Base-by-base conservation (phyloP, 78 protist genomes). In the Dictyostelium capitatum region DNA sequence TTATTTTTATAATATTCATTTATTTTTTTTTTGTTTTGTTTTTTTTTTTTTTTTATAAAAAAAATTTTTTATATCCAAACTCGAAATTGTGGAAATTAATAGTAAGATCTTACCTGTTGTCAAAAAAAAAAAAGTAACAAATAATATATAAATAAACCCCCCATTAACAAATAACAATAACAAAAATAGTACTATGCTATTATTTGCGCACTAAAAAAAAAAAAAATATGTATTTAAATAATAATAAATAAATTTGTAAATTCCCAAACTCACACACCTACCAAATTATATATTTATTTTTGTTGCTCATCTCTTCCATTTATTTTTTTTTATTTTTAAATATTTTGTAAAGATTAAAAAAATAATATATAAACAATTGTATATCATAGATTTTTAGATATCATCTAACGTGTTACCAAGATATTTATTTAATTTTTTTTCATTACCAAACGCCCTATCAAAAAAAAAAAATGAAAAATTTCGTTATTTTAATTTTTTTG, bases 71-170 rank as follows among this genome's bases (percentile, higher is more conserved):
- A 37, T 1, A 37, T 37, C 2, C 43, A 37, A 25, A 25, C 65
- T 7, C 72, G n/a, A 23, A 37, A 62, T 62, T 62, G 72, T 62
- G 72, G 72, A 62, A 62, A 62, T 62, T 62, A 25, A 62, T 25
- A 62, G 72, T 37, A 23, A 23, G 23, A 59, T 59, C 23, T 59
- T 25, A 59, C 23, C 70, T 23, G 17, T 23, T 23, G 9, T 23
- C 28, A 23, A 59, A 59, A 9, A 23, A n/a, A 62, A 25, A 62
- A 62, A 4, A 11, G 15, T 23, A 62, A 41, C 12, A 70, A 70
- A 32, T 20, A 56, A 20, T 20, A 56, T 54, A 54, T 54, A 17
- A 17, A 17, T 54, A 54, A 17, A 17, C 11, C 19, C 62, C 14
- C 62, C 3, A 17, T 6, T 54, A 54, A 17, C 23, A 6, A 15